Evolutionary conservation across 2,329 filamentous ascomycete species (phyloP).

Genomic region (Colletotrichum karsti): DNA sequence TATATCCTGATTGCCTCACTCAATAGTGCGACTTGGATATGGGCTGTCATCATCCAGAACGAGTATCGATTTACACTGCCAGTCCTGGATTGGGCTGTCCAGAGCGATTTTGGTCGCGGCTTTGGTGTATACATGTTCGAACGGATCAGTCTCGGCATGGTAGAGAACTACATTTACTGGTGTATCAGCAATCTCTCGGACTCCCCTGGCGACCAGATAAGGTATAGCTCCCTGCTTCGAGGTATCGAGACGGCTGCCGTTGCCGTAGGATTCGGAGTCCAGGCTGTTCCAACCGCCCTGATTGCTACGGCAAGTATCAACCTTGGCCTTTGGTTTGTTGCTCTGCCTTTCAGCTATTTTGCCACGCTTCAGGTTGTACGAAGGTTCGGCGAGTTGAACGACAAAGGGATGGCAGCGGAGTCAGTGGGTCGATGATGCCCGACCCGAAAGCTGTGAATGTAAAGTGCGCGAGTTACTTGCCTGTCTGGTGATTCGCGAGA

Average conservation of each 20-base stretch:
- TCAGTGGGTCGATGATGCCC: not conserved
- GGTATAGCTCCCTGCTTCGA: slow-evolving; percentile 52
- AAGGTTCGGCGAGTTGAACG: slow-evolving; percentile 48
- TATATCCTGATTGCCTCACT: slow-evolving; percentile 49
- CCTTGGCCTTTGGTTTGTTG: slow-evolving; percentile 47
- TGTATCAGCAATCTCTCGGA: slow-evolving; percentile 54
- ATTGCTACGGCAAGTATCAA: slow-evolving; percentile 54
- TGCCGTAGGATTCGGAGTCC: slow-evolving; percentile 51
- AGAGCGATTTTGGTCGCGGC: slow-evolving; percentile 47
- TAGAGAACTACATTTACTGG: slow-evolving; percentile 56
- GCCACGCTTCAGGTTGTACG: slow-evolving; percentile 49
- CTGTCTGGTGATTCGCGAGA: not conserved
- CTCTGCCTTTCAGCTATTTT: slow-evolving; percentile 52
- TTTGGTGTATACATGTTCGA: slow-evolving; percentile 53
- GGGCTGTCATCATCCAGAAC: slow-evolving; percentile 55
- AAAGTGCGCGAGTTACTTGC: not conserved
- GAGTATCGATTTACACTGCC: slow-evolving; percentile 52
- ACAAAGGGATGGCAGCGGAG: not conserved
- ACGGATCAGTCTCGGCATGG: slow-evolving; percentile 45
- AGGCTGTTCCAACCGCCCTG: slow-evolving; percentile 50
- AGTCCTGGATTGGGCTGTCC: slow-evolving; percentile 51
- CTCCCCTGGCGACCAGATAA: slow-evolving; percentile 51
- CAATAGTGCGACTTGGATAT: slow-evolving; percentile 55
- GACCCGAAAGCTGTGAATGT: not conserved
- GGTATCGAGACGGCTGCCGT: slow-evolving; percentile 51